Evolutionary conservation across 495 filamentous ascomycete species (phyloP), one percentile per base, ranked within the genome.

Genomic region (Rostrohypoxylon terebratum): DNA sequence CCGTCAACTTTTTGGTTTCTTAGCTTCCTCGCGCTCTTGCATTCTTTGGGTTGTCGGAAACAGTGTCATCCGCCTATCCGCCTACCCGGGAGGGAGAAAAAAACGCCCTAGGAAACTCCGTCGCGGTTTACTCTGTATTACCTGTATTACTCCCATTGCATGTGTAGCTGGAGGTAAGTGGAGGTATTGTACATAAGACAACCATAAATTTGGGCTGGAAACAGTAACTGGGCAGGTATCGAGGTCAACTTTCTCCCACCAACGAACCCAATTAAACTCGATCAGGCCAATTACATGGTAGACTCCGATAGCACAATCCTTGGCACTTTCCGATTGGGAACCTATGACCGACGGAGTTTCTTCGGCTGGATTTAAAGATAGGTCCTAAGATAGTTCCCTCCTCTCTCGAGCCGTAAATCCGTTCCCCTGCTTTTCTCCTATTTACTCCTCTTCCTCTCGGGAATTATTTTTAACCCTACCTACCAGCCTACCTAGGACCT

Each of bases 21-120:
- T 42, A 42, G 38, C 38, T 42, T 42, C 38, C 14, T 42, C 8
- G 34, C 34, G 59, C 38, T 42, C 62, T 65, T 66, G 38, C 38
- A 42, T 42, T 42, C 38, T 42, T 42, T 69, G 67, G 48, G 50
- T 75, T 64, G 58, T 73, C 76, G 76, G 76, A 76, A 74, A 76
- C 76, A 74, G 60, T 42, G 71, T 51, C 59, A 72, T 69, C 70
- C 72, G 76, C 69, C 65, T 72, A 72, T 76, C 75, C 75, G 75
- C n/a, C n/a, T n/a, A n/a, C n/a, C n/a, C n/a, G n/a, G 54, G 60
- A 68, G 47, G 62, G 51, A 59, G 59, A 66, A 65, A 53, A 38
- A 53, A 34, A 34, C 23, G 13, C 51, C 20, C 65, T 69, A 59
- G 66, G 71, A 74, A 74, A 74, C 71, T 74, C 71, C 71, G 71